Evolutionary conservation across 352 stramenopile species (phyloP), one percentile per base, ranked within the genome.

Genomic region (Phytopythium litorale): DNA sequence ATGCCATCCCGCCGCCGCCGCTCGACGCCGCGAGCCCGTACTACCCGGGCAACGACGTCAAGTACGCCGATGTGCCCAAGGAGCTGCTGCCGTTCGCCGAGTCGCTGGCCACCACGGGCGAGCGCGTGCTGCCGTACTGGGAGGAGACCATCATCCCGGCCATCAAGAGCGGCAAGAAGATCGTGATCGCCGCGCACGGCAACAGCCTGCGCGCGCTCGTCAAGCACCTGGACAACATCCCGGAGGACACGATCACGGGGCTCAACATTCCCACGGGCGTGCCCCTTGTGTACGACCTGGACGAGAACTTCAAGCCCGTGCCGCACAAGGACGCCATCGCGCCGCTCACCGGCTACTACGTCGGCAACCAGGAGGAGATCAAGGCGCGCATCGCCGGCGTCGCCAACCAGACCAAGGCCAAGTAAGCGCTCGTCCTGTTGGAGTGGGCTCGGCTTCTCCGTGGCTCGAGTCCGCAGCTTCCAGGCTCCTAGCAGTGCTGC

Each of bases 321-420:
- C 73, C 78, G 38, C 81, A 95, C 68, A 76, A 77, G 64, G 79
- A 95, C 63, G 83, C 82, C 38, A 89, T 99, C 59, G 81, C 84
- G 51, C 96, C 94, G 32, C 79, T 95, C 51, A 81, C 60, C 25
- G 84, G 71, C 38, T 90, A 88, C 66, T 93, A 93, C 67, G 67
- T 93, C 25, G 97, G 97, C 64, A 92, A 99, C 80, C 94, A 98
- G 74, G 92, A 98, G 50, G 97, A 97, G 54, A 98, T 99, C 75
- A 92, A 91, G 57, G 82, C 81, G 38, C 89, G 97, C 61, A 99
- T 99, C 78, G 91, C 98, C 65, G 94, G 93, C 45, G 96, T 99
- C 60, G 98, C 98, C 87, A 98, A 98, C 78, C 96, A 99, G 82
- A 98, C 96, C 71, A 49, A 49, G 42, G 42, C 42, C 42, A 98